Conservation (phyloP, 2,329 filamentous ascomycete species). For the Verticillium nonalfalfae region DNA sequence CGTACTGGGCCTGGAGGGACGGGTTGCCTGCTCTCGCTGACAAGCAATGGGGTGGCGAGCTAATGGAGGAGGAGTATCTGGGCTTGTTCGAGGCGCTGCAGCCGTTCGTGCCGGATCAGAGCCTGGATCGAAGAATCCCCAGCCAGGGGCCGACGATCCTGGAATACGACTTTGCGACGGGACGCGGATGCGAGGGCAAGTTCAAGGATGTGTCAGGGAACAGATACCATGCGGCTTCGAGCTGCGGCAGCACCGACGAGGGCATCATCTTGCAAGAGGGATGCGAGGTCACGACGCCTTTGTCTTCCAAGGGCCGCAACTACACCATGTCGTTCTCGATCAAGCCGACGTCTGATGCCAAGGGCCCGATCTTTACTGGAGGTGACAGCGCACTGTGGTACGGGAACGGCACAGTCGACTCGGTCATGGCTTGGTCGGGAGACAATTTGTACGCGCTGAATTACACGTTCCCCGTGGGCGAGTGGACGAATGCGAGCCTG, state of each 20-base stretch:
- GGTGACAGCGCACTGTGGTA: constrained; percentile 11
- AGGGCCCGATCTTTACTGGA: constrained; percentile 8
- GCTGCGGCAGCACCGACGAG: constrained; percentile 18
- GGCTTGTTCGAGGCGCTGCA: constrained; percentile 29
- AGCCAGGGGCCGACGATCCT: constrained; percentile 11
- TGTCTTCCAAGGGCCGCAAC: constrained; percentile 39
- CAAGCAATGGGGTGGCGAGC: constrained; percentile 23
- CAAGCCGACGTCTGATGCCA: constrained; percentile 11
- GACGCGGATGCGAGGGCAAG: constrained; percentile 2
- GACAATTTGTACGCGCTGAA: constrained; percentile 10
- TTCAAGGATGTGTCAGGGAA: constrained; percentile 14
- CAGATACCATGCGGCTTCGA: constrained; percentile 10
- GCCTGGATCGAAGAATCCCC: constrained; percentile 29
- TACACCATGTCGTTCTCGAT: constrained; percentile 32
- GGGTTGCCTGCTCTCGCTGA: constrained; percentile 17
- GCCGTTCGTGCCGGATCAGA: constrained; percentile 31
- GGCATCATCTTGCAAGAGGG: constrained; percentile 27
- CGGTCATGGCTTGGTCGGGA: constrained; percentile 9
- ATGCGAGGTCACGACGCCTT: constrained; percentile 39
- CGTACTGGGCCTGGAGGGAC: constrained; percentile 35
- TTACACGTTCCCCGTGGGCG: constrained; percentile 11
- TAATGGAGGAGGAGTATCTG: constrained; percentile 18
- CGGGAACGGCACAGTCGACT: constrained; percentile 9
- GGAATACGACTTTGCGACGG: constrained; percentile 8
- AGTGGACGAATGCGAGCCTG: constrained; percentile 8